A percentile compares a stretch with the other conserved stretches of the same genome.
These are phyloP conservation scores for Teratosphaeria viscida DNA, from an alignment of 2,329 filamentous ascomycete genomes.

Conservation along the genomic window DNA sequence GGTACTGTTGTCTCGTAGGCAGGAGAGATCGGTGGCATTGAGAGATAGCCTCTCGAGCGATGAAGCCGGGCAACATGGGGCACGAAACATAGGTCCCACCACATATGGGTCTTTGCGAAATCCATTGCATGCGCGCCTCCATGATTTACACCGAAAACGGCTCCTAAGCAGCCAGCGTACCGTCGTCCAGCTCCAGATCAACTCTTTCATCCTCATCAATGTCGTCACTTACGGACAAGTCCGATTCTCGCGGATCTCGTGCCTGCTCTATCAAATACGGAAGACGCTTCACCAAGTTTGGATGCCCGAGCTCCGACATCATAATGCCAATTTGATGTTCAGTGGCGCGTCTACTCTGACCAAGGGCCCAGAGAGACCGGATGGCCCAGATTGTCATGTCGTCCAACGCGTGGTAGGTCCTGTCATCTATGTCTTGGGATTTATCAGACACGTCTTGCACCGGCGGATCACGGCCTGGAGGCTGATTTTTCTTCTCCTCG, in stretches of 20 bases:
- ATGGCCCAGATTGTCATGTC: slow-evolving; percentile 13
- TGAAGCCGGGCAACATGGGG: not conserved
- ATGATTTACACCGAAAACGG: not conserved
- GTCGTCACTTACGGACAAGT: not conserved
- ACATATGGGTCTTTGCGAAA: not conserved
- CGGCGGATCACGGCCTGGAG: not conserved
- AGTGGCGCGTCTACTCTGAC: not conserved
- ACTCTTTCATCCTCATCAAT: not conserved
- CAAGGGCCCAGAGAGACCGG: slow-evolving; percentile 3
- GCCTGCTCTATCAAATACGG: not conserved
- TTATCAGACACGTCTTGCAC: not conserved
- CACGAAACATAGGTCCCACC: not conserved
- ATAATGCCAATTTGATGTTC: not conserved
- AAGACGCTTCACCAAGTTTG: not conserved
- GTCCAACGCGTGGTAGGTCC: not conserved
- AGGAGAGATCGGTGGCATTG: no score
- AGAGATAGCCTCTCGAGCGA: not conserved
- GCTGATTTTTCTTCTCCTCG: not conserved
- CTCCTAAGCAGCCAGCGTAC: not conserved
- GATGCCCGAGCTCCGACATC: not conserved
- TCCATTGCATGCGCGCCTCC: not conserved
- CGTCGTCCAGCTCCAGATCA: not conserved
- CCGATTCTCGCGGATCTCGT: not conserved
- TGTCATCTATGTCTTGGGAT: not conserved
- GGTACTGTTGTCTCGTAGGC: no score